Conservation (phyloP, 768 basidiomycete species). For the Botryobasidium botryosum region DNA sequence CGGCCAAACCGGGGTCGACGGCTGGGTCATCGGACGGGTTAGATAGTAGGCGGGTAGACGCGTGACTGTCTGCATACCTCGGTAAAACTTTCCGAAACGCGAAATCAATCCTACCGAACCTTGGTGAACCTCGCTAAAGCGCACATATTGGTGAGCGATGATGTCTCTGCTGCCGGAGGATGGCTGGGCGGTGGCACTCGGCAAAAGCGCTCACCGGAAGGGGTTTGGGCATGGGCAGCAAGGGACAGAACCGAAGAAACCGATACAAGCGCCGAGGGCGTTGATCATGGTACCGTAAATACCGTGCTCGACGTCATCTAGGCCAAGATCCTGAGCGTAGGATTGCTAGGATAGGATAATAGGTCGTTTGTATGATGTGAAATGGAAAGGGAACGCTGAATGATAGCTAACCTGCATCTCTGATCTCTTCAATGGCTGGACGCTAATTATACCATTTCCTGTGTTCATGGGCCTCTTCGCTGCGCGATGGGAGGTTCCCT, state of each 20-base stretch:
- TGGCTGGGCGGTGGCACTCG: not conserved
- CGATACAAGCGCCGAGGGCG: conserved; percentile 46
- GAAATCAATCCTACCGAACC: conserved; percentile 85
- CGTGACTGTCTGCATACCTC: conserved; percentile 15
- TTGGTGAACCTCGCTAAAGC: conserved; percentile 50
- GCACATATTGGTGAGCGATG: too few relatives aligned
- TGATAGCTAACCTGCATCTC: conserved; percentile 62
- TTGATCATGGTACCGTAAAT: conserved; percentile 72
- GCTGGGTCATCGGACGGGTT: conserved; percentile 22
- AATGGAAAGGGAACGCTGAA: not conserved
- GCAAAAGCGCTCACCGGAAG: conserved; percentile 27
- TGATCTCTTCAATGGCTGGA: conserved; percentile 68
- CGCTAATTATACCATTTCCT: conserved; percentile 38
- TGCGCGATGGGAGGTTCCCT: not conserved
- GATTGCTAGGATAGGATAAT: conserved; percentile 42
- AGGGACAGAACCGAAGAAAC: conserved; percentile 57
- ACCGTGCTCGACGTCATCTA: conserved; percentile 56
- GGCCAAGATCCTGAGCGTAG: conserved; percentile 80
- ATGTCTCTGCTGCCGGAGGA: conserved; percentile 1
- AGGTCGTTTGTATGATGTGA: not conserved
- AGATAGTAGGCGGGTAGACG: not conserved
- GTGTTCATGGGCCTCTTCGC: not conserved
- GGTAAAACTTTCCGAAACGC: conserved; percentile 93
- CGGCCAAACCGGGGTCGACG: conserved; percentile 80
- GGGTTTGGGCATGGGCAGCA: conserved; percentile 78